Base-by-base conservation (phyloP, 2,329 filamentous ascomycete genomes). In the Colletotrichum aenigma region DNA sequence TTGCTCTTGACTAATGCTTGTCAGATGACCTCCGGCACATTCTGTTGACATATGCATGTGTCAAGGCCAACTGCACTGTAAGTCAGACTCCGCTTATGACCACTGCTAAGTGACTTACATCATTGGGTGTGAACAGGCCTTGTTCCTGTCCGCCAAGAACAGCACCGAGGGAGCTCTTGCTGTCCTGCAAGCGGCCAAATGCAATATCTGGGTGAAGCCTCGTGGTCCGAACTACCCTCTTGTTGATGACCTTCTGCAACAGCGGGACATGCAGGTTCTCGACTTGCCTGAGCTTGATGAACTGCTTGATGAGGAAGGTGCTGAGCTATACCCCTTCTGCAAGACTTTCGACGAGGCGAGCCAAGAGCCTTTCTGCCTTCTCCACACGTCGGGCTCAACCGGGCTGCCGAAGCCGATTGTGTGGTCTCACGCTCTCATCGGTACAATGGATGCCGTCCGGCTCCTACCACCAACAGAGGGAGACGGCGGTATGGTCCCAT, bases 21-120 rank as follows among this genome's bases (percentile, higher is more conserved):
- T 24, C 43, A 52, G 43, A 52, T 13, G 43, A 52, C n/a, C 43
- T 52, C 43, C 43, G 43, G 2, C 43, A 52, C 10, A 52, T 52
- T 52, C 43, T 52, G 43, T 52, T 52, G 43, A 52, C 43, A 7
- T 52, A 52, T 52, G 43, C 43, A n/a, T 52, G n/a, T 7, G 43
- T 52, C 43, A 52, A 52, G 43, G n/a, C n/a, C 43, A 52, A 52
- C 43, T 52, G 43, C 43, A 52, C 43, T 6, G 43, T 52, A 52
- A 0, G 43, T 52, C 6, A 21, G n/a, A 4, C 10, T 12, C 0
- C 2, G 5, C 4, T 1, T 0, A 48, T 48, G 2, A 1, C 4
- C 4, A 48, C 3, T 6, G 18, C 0, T 6, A 48, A 48, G 9
- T 48, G 7, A n/a, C 38, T 48, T n/a, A 48, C 43, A 48, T 2